Conservation (phyloP, 1,284 basidiomycete genomes). For the Tremellales sp. region DNA sequence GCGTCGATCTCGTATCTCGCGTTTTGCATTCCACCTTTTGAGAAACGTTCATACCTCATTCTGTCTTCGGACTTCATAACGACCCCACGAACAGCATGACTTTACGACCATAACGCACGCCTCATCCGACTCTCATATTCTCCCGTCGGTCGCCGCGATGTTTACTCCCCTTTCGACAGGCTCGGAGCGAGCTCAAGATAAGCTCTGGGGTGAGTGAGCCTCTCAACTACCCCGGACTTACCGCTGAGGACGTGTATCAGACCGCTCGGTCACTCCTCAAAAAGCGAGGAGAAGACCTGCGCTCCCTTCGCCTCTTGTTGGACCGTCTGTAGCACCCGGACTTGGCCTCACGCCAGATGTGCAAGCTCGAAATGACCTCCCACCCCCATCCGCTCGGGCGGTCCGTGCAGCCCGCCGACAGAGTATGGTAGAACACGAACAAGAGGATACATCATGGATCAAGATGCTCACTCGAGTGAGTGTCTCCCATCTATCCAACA, state of each 20-base stretch:
- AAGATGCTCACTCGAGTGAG: slow-evolving; percentile 36
- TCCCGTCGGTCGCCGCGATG: no score
- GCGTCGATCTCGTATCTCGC: no score
- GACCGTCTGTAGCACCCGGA: background rate
- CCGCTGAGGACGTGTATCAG: no score
- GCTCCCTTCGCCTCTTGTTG: background rate
- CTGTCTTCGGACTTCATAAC: no score
- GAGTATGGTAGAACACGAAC: slow-evolving; percentile 22
- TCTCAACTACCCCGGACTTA: background rate
- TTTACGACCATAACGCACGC: no score
- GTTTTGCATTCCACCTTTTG: no score
- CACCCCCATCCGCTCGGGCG: slow-evolving; percentile 5
- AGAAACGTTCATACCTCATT: no score
- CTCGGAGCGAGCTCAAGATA: slow-evolving; percentile 46
- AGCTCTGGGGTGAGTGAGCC: slow-evolving; percentile 41
- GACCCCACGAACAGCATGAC: no score
- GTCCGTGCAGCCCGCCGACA: slow-evolving; percentile 15
- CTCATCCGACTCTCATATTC: no score
- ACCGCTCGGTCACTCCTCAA: slow-evolving; percentile 29
- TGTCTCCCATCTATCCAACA: background rate
- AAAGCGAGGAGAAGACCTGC: slow-evolving; percentile 19
- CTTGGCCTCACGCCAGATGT: background rate
- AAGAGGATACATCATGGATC: slow-evolving; percentile 20
- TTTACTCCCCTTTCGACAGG: slow-evolving; percentile 48
- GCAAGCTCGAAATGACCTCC: slow-evolving; percentile 1